Percentiles rank a stretch among this genome's conserved stretches.
phyloP scores from a whole-genome alignment of 1,139 yeast genomes.

The Saccharomycopsis phalli region DNA sequence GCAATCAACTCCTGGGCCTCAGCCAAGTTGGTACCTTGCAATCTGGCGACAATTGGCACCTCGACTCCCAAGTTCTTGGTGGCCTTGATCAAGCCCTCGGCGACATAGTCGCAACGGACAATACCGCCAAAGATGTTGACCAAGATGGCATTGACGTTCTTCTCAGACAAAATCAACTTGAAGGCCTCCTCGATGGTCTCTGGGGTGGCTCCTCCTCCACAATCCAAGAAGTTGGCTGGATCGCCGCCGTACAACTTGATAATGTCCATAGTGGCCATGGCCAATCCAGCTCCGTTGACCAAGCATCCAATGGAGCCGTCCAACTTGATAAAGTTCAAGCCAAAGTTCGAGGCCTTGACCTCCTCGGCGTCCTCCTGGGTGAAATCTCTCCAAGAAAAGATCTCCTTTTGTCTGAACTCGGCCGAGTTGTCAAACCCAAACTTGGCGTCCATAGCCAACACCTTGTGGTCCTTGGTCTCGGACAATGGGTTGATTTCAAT shows the following conservation, averaged over 20 bases:
- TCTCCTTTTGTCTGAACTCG: constrained; percentile 87
- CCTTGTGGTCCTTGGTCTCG: constrained; percentile 84
- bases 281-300: constrained; percentile 99
- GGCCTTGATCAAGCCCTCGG: constrained; percentile 92
- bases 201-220: constrained; percentile 99
- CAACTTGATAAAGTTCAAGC: constrained; percentile 91
- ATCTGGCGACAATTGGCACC: constrained; percentile 94
- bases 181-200: constrained; percentile 96
- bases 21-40: constrained; percentile 95
- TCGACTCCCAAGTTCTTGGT: constrained; percentile 81
- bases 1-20: constrained; percentile 81
- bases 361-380: constrained; percentile 98
- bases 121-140: constrained; percentile 99
- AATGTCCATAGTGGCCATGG: constrained; percentile 99
- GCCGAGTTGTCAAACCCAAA: constrained; percentile 98
- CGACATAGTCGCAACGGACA: constrained; percentile 98
- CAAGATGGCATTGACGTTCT: constrained; percentile 88
- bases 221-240: constrained; percentile 98
- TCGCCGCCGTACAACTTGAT: constrained; percentile 97
- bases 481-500: constrained; percentile 97
- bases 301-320: constrained; percentile 98
- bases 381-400: constrained; percentile 92
- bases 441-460: constrained; percentile 98
- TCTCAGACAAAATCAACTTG: constrained; percentile 82
- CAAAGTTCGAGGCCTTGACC: constrained; percentile 82